These are phyloP conservation scores for Penicillium daleae DNA, from an alignment of 495 filamentous ascomycete genomes.

Conservation along the genomic window DNA sequence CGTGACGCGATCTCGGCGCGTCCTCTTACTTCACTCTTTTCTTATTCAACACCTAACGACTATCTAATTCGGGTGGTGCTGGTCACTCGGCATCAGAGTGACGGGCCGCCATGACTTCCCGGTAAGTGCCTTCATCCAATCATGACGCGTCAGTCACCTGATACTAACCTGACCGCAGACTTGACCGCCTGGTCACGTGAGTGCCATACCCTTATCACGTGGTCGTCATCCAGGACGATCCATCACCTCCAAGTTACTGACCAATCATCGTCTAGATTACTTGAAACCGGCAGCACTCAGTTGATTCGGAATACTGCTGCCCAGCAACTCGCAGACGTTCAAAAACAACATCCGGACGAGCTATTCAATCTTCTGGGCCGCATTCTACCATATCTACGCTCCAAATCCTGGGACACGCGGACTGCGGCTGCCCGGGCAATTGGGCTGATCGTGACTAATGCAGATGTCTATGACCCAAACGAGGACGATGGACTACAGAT, in stretches of 20 bases:
- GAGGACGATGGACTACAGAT: conserved; percentile 55
- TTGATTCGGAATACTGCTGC: conserved; percentile 96
- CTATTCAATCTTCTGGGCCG: conserved; percentile 96
- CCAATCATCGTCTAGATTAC: conserved; percentile 61
- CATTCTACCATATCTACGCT: conserved; percentile 87
- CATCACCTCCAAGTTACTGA: conserved; percentile 27
- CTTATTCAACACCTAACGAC: conserved; percentile 17
- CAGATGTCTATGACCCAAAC: conserved; percentile 87
- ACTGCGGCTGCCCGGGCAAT: conserved; percentile 90
- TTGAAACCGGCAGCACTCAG: conserved; percentile 94
- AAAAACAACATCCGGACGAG: conserved; percentile 96
- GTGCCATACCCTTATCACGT: conserved; percentile 42
- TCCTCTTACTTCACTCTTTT: conserved; percentile 15
- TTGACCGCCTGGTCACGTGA: conserved; percentile 94
- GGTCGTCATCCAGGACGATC: not conserved
- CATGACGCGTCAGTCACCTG: conserved; percentile 35
- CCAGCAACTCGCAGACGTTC: conserved; percentile 93
- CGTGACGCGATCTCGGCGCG: conserved; percentile 23
- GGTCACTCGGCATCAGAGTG: conserved; percentile 35
- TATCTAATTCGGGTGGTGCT: conserved; percentile 26
- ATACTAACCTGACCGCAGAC: conserved; percentile 57
- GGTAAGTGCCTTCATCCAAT: conserved; percentile 48
- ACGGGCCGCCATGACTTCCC: conserved; percentile 55
- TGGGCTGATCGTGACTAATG: conserved; percentile 88
- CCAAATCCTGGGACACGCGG: conserved; percentile 94